These are phyloP conservation scores for Yamadazyma trypodendri DNA, from an alignment of 1,139 yeast genomes.

Conservation along the genomic window DNA sequence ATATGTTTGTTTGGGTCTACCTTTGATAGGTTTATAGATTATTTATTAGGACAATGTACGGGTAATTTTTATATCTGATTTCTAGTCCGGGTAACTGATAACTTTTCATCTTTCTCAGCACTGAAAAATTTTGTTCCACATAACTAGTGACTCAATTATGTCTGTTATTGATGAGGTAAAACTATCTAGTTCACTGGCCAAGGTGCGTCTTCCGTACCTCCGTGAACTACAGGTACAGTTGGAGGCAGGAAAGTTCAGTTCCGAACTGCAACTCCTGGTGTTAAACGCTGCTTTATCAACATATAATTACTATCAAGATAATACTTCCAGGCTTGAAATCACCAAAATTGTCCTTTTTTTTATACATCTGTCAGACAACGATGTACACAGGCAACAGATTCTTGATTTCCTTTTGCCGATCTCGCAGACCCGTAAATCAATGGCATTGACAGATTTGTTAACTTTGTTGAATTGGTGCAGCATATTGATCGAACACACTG, in stretches of 20 bases:
- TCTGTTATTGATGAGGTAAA: slow-evolving; percentile 11
- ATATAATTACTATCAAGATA: slow-evolving; percentile 51
- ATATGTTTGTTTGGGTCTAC: not conserved
- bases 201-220: slow-evolving; percentile 32
- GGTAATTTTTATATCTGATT: too few relatives aligned
- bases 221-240: slow-evolving; percentile 14
- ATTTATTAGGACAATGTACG: slow-evolving; percentile 10
- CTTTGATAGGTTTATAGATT: slow-evolving; percentile 7
- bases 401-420: slow-evolving; percentile 39
- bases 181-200: slow-evolving; percentile 27
- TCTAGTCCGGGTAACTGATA: slow-evolving; percentile 2
- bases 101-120: too few relatives aligned
- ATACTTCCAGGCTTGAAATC: slow-evolving; percentile 44
- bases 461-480: slow-evolving; percentile 60
- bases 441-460: slow-evolving; percentile 55
- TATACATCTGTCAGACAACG: slow-evolving; percentile 4
- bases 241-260: slow-evolving; percentile 3
- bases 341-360: slow-evolving; percentile 4
- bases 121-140: slow-evolving; percentile 2
- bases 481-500: slow-evolving; percentile 19
- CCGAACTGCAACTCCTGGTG: slow-evolving; percentile 15
- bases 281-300: slow-evolving; percentile 41
- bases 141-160: slow-evolving; percentile 1
- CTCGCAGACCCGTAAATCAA: slow-evolving; percentile 22
- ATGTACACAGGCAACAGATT: slow-evolving; percentile 18